A percentile compares a stretch with the other conserved stretches of the same genome.
Conservation (phyloP, 1,284 basidiomycete species). For the Schizopora paradoxa region DNA sequence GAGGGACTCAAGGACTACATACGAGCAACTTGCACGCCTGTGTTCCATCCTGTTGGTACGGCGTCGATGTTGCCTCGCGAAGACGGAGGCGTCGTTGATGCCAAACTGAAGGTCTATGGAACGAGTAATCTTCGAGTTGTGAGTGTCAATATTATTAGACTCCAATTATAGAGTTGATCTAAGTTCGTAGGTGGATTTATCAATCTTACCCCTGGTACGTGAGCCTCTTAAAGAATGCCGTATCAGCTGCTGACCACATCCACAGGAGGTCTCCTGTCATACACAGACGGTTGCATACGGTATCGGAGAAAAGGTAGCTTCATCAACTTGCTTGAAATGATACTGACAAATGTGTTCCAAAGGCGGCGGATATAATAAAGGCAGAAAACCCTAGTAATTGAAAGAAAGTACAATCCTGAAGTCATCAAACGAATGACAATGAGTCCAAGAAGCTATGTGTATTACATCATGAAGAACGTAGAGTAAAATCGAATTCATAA, state of each 20-base stretch:
- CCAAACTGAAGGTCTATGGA: constrained; percentile 30
- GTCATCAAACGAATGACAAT: too few relatives aligned
- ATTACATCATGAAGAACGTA: too few relatives aligned
- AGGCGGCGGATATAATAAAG: background rate
- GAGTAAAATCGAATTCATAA: too few relatives aligned
- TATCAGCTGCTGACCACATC: background rate
- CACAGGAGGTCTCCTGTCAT: constrained; percentile 11
- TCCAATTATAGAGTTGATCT: background rate
- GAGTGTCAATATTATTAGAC: background rate
- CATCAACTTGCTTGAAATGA: background rate
- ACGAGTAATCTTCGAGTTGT: constrained; percentile 19
- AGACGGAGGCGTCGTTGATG: constrained; percentile 49
- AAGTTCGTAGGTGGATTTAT: background rate
- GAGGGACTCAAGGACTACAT: constrained; percentile 3
- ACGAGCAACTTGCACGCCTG: background rate
- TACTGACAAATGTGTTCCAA: background rate
- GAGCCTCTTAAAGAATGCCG: too few relatives aligned
- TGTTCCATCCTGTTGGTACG: constrained; percentile 33
- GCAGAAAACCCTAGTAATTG: too few relatives aligned
- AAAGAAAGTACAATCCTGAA: too few relatives aligned
- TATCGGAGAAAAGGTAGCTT: constrained; percentile 11
- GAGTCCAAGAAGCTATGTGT: too few relatives aligned
- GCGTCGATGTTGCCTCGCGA: constrained; percentile 45
- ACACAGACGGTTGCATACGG: constrained; percentile 9
- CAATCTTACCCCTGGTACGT: background rate